A percentile compares a stretch with the other conserved stretches of the same genome.
phyloP scores from a whole-genome alignment of 2,329 filamentous ascomycete species.

The Seiridium cupressi region DNA sequence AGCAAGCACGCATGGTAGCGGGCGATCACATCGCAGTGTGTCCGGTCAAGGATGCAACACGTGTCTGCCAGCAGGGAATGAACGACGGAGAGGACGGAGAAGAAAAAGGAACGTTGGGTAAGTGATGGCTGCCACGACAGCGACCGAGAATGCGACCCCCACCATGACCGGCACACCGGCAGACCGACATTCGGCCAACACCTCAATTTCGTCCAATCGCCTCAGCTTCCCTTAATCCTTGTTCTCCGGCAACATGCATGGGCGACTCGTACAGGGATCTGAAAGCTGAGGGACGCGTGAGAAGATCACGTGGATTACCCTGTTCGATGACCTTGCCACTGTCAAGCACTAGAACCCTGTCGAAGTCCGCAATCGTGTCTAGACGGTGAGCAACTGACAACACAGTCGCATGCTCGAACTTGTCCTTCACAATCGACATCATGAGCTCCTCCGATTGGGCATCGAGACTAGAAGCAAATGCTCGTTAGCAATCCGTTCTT shows the following conservation, averaged over 20 bases:
- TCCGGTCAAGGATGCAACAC: background rate
- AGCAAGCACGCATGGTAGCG: no score
- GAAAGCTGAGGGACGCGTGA: conserved; percentile 3
- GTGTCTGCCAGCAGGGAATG: background rate
- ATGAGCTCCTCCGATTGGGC: background rate
- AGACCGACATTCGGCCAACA: no score
- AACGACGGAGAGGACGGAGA: no score
- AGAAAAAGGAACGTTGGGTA: no score
- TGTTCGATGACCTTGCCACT: conserved; percentile 44
- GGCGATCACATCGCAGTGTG: no score
- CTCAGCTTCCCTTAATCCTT: background rate
- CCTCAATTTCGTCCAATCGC: background rate
- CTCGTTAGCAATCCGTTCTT: no score
- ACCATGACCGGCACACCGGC: no score
- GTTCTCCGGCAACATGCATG: background rate
- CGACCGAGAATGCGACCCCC: no score
- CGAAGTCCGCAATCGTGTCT: conserved; percentile 43
- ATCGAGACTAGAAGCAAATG: background rate
- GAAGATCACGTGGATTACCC: conserved; percentile 12
- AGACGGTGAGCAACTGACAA: conserved; percentile 27
- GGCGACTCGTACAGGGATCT: conserved; percentile 3
- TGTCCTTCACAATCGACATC: background rate
- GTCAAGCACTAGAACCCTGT: conserved; percentile 50
- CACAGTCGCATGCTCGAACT: conserved; percentile 42
- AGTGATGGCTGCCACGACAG: no score